Percentiles rank a stretch among this genome's conserved stretches.
Conservation (phyloP, 139 green algal species). For the Chlamydomonas sphaeroides region DNA sequence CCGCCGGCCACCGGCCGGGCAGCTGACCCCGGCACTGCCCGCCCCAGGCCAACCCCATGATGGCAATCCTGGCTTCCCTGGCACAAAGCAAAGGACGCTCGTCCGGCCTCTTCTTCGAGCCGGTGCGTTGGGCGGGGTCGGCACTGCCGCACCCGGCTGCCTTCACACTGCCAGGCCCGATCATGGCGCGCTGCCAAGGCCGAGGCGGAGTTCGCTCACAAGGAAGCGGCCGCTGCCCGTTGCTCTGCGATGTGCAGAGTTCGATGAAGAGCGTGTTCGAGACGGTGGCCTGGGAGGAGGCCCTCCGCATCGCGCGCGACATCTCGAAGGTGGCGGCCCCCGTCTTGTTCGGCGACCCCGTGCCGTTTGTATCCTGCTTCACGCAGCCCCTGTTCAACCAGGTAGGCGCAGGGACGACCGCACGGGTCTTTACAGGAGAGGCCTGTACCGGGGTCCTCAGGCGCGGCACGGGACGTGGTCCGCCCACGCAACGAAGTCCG, state of each 20-base stretch:
- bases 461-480: too few relatives aligned
- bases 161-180: too few relatives aligned
- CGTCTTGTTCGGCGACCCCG: background rate
- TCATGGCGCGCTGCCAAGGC: too few relatives aligned
- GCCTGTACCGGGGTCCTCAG: too few relatives aligned
- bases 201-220: too few relatives aligned
- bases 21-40: background rate
- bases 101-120: background rate
- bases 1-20: too few relatives aligned
- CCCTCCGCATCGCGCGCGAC: background rate
- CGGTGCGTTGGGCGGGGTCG: background rate
- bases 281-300: background rate
- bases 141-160: background rate
- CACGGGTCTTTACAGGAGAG: too few relatives aligned
- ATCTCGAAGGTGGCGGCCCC: background rate
- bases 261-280: background rate
- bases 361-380: background rate
- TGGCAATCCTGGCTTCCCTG: constrained; percentile 7
- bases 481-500: too few relatives aligned
- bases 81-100: background rate
- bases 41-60: too few relatives aligned
- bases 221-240: too few relatives aligned
- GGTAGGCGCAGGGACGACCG: too few relatives aligned
- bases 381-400: too few relatives aligned
- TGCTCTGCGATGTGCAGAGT: background rate